These are phyloP conservation scores for Salix exigua DNA, from an alignment of 345 rosid species.

Conservation along the genomic window DNA sequence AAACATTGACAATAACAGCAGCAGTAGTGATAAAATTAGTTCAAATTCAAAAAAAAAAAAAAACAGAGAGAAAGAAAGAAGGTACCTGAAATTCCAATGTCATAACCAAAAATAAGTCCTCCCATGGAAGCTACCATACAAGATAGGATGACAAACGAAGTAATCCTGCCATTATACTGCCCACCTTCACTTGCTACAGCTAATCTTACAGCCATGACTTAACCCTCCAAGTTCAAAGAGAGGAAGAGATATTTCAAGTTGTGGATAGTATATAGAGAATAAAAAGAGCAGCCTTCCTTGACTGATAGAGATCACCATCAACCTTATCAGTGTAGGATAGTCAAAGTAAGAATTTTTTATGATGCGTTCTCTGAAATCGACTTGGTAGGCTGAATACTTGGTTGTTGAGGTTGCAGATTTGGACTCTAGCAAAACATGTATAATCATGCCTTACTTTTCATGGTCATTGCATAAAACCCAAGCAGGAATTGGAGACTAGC, in stretches of 20 bases:
- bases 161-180: constrained; percentile 48
- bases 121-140: constrained; percentile 82
- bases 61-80: not conserved
- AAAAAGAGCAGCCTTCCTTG: constrained; percentile 6
- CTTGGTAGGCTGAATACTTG: not conserved
- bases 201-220: constrained; percentile 48
- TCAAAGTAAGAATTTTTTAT: not conserved
- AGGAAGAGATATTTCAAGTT: not conserved
- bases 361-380: not conserved
- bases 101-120: constrained; percentile 85
- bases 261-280: not conserved
- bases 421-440: not conserved
- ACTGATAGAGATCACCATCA: not conserved
- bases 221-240: not conserved
- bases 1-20: not conserved
- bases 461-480: too few relatives aligned
- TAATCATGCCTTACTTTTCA: too few relatives aligned
- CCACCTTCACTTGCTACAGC: constrained; percentile 18
- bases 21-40: not conserved
- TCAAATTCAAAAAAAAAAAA: too few relatives aligned
- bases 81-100: constrained; percentile 83
- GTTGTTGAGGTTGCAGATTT: not conserved
- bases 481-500: too few relatives aligned
- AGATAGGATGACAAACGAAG: constrained; percentile 54
- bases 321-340: not conserved